phyloP scores from a whole-genome alignment of 1,284 basidiomycete species.

The Austroboletus niveus region DNA sequence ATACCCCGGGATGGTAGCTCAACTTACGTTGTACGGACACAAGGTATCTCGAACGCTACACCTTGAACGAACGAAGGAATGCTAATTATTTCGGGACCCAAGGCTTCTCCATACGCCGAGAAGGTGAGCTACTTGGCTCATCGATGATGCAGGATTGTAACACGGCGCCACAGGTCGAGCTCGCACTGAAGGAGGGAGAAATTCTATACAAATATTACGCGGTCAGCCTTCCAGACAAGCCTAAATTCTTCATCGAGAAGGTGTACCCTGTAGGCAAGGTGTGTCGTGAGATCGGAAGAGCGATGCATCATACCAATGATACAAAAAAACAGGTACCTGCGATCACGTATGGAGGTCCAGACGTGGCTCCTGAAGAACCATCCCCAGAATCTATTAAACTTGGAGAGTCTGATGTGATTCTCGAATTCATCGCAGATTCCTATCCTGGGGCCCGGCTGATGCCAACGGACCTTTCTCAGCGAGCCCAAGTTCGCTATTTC shows the following conservation, averaged over 20 bases:
- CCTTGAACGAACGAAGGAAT: not conserved
- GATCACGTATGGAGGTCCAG: conserved; percentile 57
- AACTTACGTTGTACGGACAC: conserved; percentile 9
- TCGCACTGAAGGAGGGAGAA: conserved; percentile 57
- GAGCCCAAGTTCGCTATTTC: conserved; percentile 60
- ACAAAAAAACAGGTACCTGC: conserved; percentile 34
- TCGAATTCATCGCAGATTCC: conserved; percentile 62
- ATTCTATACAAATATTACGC: conserved; percentile 46
- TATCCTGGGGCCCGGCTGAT: conserved; percentile 46
- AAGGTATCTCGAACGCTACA: not conserved
- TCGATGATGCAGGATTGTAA: not conserved
- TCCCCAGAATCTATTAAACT: conserved; percentile 57
- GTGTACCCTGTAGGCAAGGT: conserved; percentile 64
- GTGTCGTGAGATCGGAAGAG: conserved; percentile 3
- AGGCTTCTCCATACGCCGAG: conserved; percentile 9
- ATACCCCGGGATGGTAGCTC: conserved; percentile 1
- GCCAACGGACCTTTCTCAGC: conserved; percentile 51
- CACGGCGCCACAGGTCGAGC: conserved; percentile 39
- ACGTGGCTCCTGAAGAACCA: conserved; percentile 49
- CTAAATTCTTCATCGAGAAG: conserved; percentile 55
- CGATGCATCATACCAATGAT: not conserved
- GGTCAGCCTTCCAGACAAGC: conserved; percentile 59
- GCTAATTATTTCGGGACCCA: not conserved
- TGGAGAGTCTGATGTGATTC: conserved; percentile 58
- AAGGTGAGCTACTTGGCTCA: conserved; percentile 1